Evolutionary conservation across 352 stramenopile species (phyloP), one percentile per base, ranked within the genome.

Genomic region (Globisporangium mamillatum): DNA sequence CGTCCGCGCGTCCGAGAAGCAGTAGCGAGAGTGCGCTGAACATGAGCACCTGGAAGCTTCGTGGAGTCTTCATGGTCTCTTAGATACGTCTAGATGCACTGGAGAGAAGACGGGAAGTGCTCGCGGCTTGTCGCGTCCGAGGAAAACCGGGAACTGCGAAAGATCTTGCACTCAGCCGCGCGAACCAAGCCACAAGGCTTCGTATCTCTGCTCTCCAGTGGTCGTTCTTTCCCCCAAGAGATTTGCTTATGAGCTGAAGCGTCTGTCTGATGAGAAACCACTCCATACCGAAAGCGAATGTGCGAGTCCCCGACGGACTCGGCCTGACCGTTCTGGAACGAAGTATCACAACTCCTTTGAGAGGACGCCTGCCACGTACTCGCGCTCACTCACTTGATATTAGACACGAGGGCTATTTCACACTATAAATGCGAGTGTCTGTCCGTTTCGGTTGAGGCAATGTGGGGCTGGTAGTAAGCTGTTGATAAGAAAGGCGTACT

Each of bases 21-120:
- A 60, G 34, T n/a, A 64, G 36, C 5, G 38, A 41, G 18, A 68
- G 53, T 3, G 53, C 63, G 27, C 52, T 29, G 16, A 34, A 8
- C 9, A 61, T 16, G 12, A 68, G 14, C 14, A n/a, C 12, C 14
- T 36, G 16, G 34, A 54, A 46, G 24, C 34, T 54, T 10, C 36
- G 24, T 24, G 53, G 53, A 8, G 41, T 63, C 63, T 68, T 68
- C 63, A 68, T 68, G 18, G 41, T 46, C 36, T 46, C 6, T 41
- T 48, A 32, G 56, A 50, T 24, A 24, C 48, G 36, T 3, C 16
- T 20, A 20, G 12, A 6, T 36, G 41, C 36, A 44, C 36, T 6
- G 16, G 16, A 48, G 41, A 20, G 38, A n/a, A 18, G 41, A 18
- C 16, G 14, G 16, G 14, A 48, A 48, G 5, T n/a, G 16, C 41